Base-by-base conservation (phyloP, 148 eudicot genomes). In the Vaccinium myrtillus region DNA sequence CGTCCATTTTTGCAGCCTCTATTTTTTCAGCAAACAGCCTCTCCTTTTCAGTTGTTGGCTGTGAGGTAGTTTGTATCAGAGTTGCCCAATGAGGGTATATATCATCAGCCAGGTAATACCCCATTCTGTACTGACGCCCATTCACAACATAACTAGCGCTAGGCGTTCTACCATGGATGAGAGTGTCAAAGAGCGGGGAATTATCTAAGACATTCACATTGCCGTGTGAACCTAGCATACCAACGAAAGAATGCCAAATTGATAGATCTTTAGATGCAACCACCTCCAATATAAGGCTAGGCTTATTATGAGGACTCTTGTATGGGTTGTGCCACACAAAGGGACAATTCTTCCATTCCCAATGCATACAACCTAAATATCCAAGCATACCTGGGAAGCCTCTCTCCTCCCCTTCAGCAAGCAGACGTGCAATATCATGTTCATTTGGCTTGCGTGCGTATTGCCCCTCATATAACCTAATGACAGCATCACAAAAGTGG, bases 191-290 rank as follows among this genome's bases (percentile, higher is more conserved):
- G 27, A 23, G 23, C 4, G 30, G 70, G 70, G 70, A 63, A 63
- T 63, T n/a, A 63, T 65, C 71, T 65, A 65, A 25, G 71, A 65
- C 71, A 9, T 65, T 65, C 71, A 65, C 71, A 65, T 23, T 15
- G 32, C 23, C 14, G 0, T 65, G 32, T 9, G 71, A 65, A 65
- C 27, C 63, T 50, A 8, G n/a, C 63, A 58, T 58, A 18, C 63
- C 63, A 18, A 58, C n/a, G 8, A 58, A 58, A 58, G 71, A n/a
- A 65, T 65, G 21, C 71, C 71, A 65, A 65, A 65, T 65, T 25
- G 30, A 65, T 65, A 65, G 71, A 65, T 65, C 71, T 65, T 8
- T 65, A 25, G 71, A 65, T 65, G 71, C 71, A 65, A 65, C 32
- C 1, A 12, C 71, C 32, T 65, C 73, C 32, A 67, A 67, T 67